Conservation (phyloP, 495 filamentous ascomycete species). For the Annulohypoxylon maeteangense region DNA sequence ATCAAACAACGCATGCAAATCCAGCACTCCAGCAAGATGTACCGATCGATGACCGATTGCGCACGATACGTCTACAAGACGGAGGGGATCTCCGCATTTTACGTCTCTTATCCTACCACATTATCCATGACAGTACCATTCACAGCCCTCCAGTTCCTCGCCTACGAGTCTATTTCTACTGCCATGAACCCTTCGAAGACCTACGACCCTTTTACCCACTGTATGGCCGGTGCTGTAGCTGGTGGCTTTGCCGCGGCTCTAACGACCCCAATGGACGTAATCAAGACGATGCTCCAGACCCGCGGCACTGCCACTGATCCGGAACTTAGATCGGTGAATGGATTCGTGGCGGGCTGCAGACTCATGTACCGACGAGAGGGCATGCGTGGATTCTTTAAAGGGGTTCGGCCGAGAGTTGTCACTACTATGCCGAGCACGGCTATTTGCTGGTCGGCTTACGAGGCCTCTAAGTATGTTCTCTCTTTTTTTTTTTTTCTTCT, state of each 20-base stretch:
- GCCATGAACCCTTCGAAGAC: constrained; percentile 83
- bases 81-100: constrained; percentile 93
- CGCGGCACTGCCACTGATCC: constrained; percentile 81
- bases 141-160: constrained; percentile 94
- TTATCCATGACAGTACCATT: constrained; percentile 99
- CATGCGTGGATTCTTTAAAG: constrained; percentile 88
- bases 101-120: constrained; percentile 98
- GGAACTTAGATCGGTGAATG: constrained; percentile 85
- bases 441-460: constrained; percentile 90
- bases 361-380: constrained; percentile 89
- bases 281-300: constrained; percentile 97
- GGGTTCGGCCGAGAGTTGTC: constrained; percentile 88
- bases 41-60: constrained; percentile 85
- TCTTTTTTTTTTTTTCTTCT: background rate
- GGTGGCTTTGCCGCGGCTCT: constrained; percentile 92
- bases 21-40: constrained; percentile 84
- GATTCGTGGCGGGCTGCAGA: constrained; percentile 81
- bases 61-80: constrained; percentile 83
- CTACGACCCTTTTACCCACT: constrained; percentile 94
- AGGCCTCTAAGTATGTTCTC: constrained; percentile 65
- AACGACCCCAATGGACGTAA: constrained; percentile 95
- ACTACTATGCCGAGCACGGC: constrained; percentile 98
- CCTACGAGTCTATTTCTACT: constrained; percentile 96
- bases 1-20: constrained; percentile 99
- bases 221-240: constrained; percentile 87